Conservation (phyloP, 2,329 filamentous ascomycete species). For the Cercospora sojina region DNA sequence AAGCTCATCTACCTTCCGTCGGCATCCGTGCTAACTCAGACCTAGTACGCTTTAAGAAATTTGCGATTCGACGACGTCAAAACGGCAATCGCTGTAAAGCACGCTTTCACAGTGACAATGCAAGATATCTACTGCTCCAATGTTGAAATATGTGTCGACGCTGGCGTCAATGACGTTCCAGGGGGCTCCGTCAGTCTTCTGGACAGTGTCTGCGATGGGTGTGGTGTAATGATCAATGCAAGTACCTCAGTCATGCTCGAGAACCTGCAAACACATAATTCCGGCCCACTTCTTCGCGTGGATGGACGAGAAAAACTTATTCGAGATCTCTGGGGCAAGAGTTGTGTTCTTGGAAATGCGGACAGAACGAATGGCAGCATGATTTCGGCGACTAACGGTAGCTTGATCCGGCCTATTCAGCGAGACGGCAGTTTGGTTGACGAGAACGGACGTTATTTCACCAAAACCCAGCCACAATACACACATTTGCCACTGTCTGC, state of each 20-base stretch:
- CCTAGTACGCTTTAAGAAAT: constrained; percentile 47
- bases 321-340: constrained; percentile 39
- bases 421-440: constrained; percentile 22
- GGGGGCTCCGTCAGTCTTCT: constrained; percentile 32
- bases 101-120: constrained; percentile 28
- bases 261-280: constrained; percentile 26
- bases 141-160: constrained; percentile 32
- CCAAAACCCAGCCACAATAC: constrained; percentile 46
- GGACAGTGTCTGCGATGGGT: constrained; percentile 26
- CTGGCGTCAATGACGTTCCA: constrained; percentile 23
- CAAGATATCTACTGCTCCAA: constrained; percentile 31
- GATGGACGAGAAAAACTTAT: constrained; percentile 29
- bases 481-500: constrained; percentile 43
- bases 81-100: constrained; percentile 26
- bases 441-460: constrained; percentile 44
- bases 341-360: constrained; percentile 28
- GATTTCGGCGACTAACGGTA: constrained; percentile 17
- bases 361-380: constrained; percentile 24
- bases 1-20: background rate
- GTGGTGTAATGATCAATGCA: constrained; percentile 24
- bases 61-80: constrained; percentile 32
- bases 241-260: constrained; percentile 26
- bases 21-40: background rate
- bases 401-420: constrained; percentile 23
- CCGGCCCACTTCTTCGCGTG: constrained; percentile 25